Evolutionary conservation across 2,329 filamentous ascomycete species (phyloP), one percentile per base, ranked within the genome.

Genomic region (Colletotrichum melonis): DNA sequence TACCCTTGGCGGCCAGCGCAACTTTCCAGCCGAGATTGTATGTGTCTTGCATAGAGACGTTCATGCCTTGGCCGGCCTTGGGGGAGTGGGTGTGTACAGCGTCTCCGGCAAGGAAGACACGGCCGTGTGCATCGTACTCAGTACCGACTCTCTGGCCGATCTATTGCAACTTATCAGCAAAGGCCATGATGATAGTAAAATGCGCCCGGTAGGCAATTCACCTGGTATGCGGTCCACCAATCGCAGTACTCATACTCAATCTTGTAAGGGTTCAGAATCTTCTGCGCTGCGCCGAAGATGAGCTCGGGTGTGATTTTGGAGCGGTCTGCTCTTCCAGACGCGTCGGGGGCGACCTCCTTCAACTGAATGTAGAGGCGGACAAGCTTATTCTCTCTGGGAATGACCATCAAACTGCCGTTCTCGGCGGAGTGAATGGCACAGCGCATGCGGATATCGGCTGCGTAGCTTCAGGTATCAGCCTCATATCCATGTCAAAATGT

Each of bases 31-130:
- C 88, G 0, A 90, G 84, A 66, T 90, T 90, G 78, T 85, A 89
- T 0, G 84, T 81, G 78, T 94, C 92, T 76, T 93, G 91, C 89
- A 94, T 92, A 35, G 86, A 89, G 2, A 93, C 89, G 76, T 94
- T 94, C 91, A 94, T 93, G 14, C 92, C 92, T 78, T 93, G 91
- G 2, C 91, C 91, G 0, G 90, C 91, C 77, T 93, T 93, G 24
- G 91, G 91, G 8, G 77, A 78, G 75, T 88, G 86, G 1, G 86
- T 89, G 76, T 87, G 86, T 1, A 89, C 88, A 1, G 91, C 92
- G 80, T 94, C 92, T 2, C 92, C 93, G 0, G 92, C 91, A 5
- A 94, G 84, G 79, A 95, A 95, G 11, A 95, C 86, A 4, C 91
- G 86, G 28, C 88, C 86, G 14, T 84, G 81, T 7, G 85, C 84